Conservation (phyloP, 2,329 filamentous ascomycete genomes). For the Verticillium isaacii region DNA sequence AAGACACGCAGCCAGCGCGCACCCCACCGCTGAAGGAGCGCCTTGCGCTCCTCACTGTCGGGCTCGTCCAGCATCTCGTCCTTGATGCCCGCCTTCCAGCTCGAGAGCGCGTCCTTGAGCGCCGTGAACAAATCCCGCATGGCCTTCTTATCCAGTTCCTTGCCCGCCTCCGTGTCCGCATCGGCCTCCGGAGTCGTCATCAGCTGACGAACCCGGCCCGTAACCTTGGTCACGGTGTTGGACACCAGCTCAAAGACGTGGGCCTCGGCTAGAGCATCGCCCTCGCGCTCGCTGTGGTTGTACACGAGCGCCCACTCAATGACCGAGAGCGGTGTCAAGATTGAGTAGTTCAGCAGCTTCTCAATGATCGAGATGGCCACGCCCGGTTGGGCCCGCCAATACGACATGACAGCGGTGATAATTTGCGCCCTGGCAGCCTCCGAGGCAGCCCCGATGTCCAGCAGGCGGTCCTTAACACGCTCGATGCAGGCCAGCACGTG, state of each 20-base stretch:
- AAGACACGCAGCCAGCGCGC: constrained; percentile 84
- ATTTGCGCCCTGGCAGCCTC: constrained; percentile 80
- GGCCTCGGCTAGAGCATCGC: constrained; percentile 63
- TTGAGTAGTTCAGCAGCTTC: constrained; percentile 96
- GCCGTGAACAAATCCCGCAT: constrained; percentile 77
- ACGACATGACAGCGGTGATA: constrained; percentile 81
- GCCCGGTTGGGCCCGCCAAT: constrained; percentile 90
- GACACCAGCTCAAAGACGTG: constrained; percentile 88
- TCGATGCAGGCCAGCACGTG: constrained; percentile 96
- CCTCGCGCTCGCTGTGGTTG: constrained; percentile 46
- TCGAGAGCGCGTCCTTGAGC: constrained; percentile 72
- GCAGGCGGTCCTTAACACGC: constrained; percentile 82
- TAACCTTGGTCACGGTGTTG: constrained; percentile 86
- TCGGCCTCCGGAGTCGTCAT: constrained; percentile 54
- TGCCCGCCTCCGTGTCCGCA: constrained; percentile 54
- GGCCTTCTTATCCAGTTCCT: constrained; percentile 63
- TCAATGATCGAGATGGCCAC: constrained; percentile 90
- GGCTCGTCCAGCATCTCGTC: constrained; percentile 70
- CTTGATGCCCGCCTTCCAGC: constrained; percentile 68
- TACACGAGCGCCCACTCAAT: constrained; percentile 80
- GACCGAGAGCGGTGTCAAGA: constrained; percentile 79
- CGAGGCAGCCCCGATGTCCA: constrained; percentile 71
- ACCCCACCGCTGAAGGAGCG: constrained; percentile 73
- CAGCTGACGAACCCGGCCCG: constrained; percentile 78
- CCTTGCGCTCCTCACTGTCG: constrained; percentile 54